A percentile compares a stretch with the other conserved stretches of the same genome.
These are phyloP conservation scores for Gnaphalium uliginosum DNA, from an alignment of 129 eudicot genomes.

Conservation along the genomic window DNA sequence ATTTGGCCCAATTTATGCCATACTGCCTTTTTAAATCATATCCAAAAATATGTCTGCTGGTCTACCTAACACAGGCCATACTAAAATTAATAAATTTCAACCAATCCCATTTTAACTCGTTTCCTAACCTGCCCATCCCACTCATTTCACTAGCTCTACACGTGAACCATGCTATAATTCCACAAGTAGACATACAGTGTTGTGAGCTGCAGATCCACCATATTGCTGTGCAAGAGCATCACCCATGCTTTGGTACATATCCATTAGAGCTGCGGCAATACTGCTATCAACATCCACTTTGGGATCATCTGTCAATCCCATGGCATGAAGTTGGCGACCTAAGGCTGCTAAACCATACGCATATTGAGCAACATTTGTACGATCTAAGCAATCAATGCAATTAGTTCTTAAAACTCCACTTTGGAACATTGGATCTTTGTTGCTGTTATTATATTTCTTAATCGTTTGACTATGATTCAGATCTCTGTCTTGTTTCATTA, in stretches of 20 bases:
- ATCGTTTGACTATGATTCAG: slow-evolving; percentile 33
- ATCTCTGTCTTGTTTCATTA: slow-evolving; percentile 52
- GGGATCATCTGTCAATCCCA: slow-evolving; percentile 73
- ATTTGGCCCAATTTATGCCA: not conserved
- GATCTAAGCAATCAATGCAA: slow-evolving; percentile 93
- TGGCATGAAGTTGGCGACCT: slow-evolving; percentile 87
- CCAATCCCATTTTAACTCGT: not conserved
- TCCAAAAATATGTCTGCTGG: not conserved
- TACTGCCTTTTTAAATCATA: not conserved
- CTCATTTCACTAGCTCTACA: not conserved
- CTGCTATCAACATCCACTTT: slow-evolving; percentile 89
- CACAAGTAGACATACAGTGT: slow-evolving; percentile 55
- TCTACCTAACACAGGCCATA: not conserved
- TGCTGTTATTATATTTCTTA: slow-evolving; percentile 37
- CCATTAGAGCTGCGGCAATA: slow-evolving; percentile 92
- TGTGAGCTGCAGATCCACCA: slow-evolving; percentile 99
- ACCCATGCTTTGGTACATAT: slow-evolving; percentile 94
- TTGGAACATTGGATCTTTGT: slow-evolving; percentile 64
- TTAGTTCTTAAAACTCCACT: slow-evolving; percentile 93
- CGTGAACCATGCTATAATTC: not conserved
- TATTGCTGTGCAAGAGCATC: slow-evolving; percentile 98
- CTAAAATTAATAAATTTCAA: not conserved
- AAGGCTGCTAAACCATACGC: slow-evolving; percentile 93
- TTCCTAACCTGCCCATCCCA: not conserved
- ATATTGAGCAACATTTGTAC: slow-evolving; percentile 98